Evolutionary conservation across 192 early-diverging fungal genomes (phyloP).

Genomic region (Diversispora eburnea): DNA sequence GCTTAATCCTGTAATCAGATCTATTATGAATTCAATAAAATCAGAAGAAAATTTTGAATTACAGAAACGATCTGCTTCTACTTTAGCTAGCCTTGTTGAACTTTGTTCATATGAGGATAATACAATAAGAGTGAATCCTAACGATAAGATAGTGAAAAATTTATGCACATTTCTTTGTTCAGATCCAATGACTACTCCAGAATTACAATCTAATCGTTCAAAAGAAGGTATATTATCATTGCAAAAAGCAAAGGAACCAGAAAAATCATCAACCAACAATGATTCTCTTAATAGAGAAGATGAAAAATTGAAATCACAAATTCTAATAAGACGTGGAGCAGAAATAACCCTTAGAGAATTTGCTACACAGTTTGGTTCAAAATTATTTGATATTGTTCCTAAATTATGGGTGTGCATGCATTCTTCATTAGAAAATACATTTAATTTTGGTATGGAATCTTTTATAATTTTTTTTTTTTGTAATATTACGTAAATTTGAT

Average conservation of each 20-base stretch:
- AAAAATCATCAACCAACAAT: constrained; percentile 27
- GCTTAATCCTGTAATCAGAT: constrained; percentile 78
- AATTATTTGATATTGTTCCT: constrained; percentile 66
- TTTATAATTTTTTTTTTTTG: not conserved
- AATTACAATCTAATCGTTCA: constrained; percentile 48
- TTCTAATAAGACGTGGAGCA: constrained; percentile 65
- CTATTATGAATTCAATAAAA: constrained; percentile 70
- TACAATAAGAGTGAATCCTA: constrained; percentile 45
- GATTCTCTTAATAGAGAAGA: constrained; percentile 38
- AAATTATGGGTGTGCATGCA: constrained; percentile 66
- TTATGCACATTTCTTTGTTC: constrained; percentile 79
- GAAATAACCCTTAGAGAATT: constrained; percentile 57
- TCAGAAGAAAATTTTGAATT: constrained; percentile 60
- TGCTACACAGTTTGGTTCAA: constrained; percentile 61
- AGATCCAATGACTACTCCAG: constrained; percentile 70
- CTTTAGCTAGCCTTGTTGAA: constrained; percentile 47
- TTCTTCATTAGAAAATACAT: constrained; percentile 42
- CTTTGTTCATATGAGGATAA: constrained; percentile 47
- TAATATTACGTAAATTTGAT: not conserved
- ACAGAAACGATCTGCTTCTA: constrained; percentile 52
- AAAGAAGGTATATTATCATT: constrained; percentile 50
- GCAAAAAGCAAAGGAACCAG: constrained; percentile 46
- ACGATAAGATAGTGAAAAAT: constrained; percentile 88
- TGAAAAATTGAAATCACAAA: constrained; percentile 47
- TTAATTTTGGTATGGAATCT: constrained; percentile 29